Base-by-base conservation (phyloP, 306 rosid species). In the Ceratonia siliqua region DNA sequence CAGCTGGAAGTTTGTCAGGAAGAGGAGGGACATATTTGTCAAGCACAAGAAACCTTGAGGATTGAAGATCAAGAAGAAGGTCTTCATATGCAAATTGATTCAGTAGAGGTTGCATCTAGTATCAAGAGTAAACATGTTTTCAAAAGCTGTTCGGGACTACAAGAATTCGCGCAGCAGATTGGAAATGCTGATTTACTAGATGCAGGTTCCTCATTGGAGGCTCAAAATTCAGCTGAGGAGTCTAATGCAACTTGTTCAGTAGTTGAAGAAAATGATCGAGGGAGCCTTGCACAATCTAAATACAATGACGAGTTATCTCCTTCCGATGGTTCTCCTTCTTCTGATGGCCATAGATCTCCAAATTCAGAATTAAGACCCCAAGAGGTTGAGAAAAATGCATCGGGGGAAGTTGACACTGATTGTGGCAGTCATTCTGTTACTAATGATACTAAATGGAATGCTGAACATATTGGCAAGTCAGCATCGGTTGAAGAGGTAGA, bases 121-220 rank as follows among this genome's bases (percentile, higher is more conserved):
- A 49, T 83, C 14, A 68, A 56, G 35, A 82, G 59, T 85, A 78
- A 79, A 66, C 83, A 57, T 15, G 81, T 84, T 78, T 88, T 50
- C 62, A 61, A 74, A 89, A 87, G 90, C 79, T 89, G 93, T 88
- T 81, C 81, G 81, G 93, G 82, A 78, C 87, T 81, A 24, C 79
- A 82, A 35, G 82, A 85, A 64, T 25, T 79, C 54, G 56, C 72
- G 46, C 78, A 74, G 72, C 77, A 52, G 77, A 82, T 27, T 35
- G 81, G 53, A 74, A 82, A 68, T 71, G 58, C 66, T 30, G 76
- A 79, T 79, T 72, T 70, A 53, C 74, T 25, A 42, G 84, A 66
- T 57, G 66, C 4, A 28, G 20, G 24, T 77, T 83, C 86, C 38
- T 49, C 76, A 11, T 56, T 28, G 61, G 79, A 77, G 59, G 36